phyloP scores from a whole-genome alignment of 768 basidiomycete species.

The Leucocoprinus sp. region DNA sequence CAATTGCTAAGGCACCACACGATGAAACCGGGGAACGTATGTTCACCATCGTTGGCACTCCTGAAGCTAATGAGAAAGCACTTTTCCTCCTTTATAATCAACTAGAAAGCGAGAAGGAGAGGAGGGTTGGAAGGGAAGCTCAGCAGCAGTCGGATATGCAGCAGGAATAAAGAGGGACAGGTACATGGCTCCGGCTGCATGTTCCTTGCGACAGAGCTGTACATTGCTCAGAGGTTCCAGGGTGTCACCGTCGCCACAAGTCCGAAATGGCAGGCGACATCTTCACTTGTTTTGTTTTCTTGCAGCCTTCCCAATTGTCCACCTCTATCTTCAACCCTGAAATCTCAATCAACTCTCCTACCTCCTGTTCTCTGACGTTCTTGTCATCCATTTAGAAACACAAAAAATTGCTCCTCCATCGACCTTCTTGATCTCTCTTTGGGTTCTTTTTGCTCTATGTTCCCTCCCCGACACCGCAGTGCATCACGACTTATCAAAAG shows the following conservation, averaged over 20 bases:
- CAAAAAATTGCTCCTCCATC: conserved; percentile 1
- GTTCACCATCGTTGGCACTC: conserved; percentile 97
- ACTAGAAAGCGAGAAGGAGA: conserved; percentile 92
- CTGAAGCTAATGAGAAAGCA: conserved; percentile 96
- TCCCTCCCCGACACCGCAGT: conserved; percentile 11
- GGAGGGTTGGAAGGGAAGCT: conserved; percentile 79
- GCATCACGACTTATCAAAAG: conserved; percentile 10
- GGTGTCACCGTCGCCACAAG: background rate
- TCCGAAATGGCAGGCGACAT: background rate
- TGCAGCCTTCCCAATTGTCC: conserved; percentile 5
- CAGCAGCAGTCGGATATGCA: conserved; percentile 64
- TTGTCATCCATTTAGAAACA: background rate
- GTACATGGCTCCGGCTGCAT: background rate
- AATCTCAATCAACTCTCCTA: conserved; percentile 3
- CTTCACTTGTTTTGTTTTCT: conserved; percentile 5
- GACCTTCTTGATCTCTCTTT: conserved; percentile 8
- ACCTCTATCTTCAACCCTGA: no score
- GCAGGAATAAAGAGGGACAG: conserved; percentile 24
- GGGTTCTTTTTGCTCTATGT: conserved; percentile 10
- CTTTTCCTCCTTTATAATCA: conserved; percentile 96
- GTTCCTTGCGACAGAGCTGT: background rate
- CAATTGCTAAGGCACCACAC: conserved; percentile 98
- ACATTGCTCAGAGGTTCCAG: background rate
- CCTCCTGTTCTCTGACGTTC: conserved; percentile 2
- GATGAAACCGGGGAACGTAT: conserved; percentile 99